These are phyloP conservation scores for Picea engelmannii DNA, from an alignment of 83 land plant species.

Conservation along the genomic window DNA sequence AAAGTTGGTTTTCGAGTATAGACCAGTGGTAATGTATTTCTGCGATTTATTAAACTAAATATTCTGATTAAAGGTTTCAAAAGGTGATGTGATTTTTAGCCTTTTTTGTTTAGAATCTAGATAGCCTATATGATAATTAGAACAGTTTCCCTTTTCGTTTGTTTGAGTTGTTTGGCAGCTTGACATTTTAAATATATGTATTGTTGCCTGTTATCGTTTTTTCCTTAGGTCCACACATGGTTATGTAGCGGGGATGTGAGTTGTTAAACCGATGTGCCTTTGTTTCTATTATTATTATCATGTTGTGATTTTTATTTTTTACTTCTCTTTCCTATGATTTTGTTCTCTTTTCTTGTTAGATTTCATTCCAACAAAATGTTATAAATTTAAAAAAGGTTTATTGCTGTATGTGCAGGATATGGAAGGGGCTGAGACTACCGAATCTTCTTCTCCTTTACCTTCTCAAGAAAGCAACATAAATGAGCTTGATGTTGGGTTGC, in stretches of 20 bases:
- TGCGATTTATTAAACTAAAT: not conserved
- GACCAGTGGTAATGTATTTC: not conserved
- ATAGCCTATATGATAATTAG: too few relatives aligned
- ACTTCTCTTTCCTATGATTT: not conserved
- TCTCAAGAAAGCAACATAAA: constrained; percentile 2
- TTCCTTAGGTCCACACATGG: too few relatives aligned
- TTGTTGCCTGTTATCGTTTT: too few relatives aligned
- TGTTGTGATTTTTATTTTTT: not conserved
- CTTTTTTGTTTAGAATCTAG: too few relatives aligned
- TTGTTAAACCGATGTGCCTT: not conserved
- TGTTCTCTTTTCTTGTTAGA: not conserved
- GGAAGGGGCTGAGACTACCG: constrained; percentile 2
- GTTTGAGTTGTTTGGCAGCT: too few relatives aligned
- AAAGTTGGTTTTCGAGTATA: not conserved
- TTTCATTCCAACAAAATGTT: not conserved
- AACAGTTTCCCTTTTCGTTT: too few relatives aligned
- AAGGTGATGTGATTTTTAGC: too few relatives aligned
- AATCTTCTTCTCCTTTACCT: not conserved
- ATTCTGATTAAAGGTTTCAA: not conserved
- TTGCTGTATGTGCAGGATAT: constrained; percentile 15
- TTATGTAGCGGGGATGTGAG: too few relatives aligned
- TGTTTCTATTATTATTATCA: not conserved
- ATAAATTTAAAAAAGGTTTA: not conserved
- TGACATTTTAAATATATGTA: too few relatives aligned
- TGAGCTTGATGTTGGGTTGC: not conserved